Evolutionary conservation across 495 filamentous ascomycete species (phyloP), one percentile per base, ranked within the genome.

Genomic region (Podospora fimiseda): DNA sequence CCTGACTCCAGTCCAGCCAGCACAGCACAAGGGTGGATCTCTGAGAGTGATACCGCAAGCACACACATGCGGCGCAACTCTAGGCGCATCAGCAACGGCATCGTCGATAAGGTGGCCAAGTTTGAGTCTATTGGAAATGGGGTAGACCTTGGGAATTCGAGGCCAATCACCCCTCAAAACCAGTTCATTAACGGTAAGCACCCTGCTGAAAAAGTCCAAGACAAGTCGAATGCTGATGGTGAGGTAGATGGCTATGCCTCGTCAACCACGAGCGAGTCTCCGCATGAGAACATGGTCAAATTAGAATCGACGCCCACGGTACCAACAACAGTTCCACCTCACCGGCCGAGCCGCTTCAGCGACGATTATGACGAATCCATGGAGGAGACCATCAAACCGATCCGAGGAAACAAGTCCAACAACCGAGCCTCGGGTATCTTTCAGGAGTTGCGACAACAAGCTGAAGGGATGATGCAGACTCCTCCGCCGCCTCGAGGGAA

Each of bases 81-180:
- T 15, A 60, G 76, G 59, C 65, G 76, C 52, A 70, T 80, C 47
- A 80, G 78, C 67, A 77, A 75, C 48, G 75, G 74, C 13, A 77
- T 80, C 55, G 56, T 75, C 60, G 74, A 80, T 55, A 69, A 76
- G 51, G 70, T 79, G 23, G 58, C 67, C 48, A 77, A 79, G 55
- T 80, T 74, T 30, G 76, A 80, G 53, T 65, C 65, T 8, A 59
- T 80, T 59, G 66, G 61, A 38, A 56, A 27, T 24, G 48, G 39
- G 2, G 37, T 69, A 2, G 66, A 70, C 36, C 56, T 55, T 16
- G 52, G 52, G 16, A 33, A 21, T 7, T 74, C 76, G 53, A 74
- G 75, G 56, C 80, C 82, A 37, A 68, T 74, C 55, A 88, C 82
- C 23, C 85, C 81, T 57, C 72, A 70, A 56, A 74, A 67, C 39